Evolutionary conservation across 1,284 basidiomycete species (phyloP).

Genomic region (Malassezia sp.): DNA sequence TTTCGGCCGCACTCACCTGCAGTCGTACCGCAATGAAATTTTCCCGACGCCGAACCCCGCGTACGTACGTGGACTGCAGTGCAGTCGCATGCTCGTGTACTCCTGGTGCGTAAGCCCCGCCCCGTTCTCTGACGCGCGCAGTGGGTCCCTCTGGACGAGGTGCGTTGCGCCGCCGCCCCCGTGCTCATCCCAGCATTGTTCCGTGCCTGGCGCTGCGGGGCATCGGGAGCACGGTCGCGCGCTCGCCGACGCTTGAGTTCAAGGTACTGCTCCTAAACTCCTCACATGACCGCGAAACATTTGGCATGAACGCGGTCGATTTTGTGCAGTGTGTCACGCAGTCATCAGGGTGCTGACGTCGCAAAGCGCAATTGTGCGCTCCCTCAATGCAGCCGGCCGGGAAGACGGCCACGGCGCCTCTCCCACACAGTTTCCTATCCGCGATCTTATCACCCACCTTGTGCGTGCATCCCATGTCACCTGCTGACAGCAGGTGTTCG

Average conservation of each 20-base stretch:
- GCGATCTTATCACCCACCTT: constrained; percentile 61
- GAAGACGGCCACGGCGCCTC: no score
- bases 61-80: constrained; percentile 58
- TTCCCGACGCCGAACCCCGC: constrained; percentile 75
- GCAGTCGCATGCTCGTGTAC: constrained; percentile 68
- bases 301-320: constrained; percentile 68
- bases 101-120: constrained; percentile 57
- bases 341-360: no score
- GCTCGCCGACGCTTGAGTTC: constrained; percentile 59
- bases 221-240: constrained; percentile 67
- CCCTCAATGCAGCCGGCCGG: constrained; percentile 53
- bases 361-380: constrained; percentile 59
- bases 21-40: constrained; percentile 55
- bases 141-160: constrained; percentile 82
- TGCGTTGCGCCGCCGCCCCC: no score
- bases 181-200: no score
- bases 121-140: background rate
- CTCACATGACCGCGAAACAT: constrained; percentile 79
- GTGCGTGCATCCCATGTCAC: no score
- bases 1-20: constrained; percentile 9
- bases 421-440: constrained; percentile 19
- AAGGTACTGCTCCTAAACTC: constrained; percentile 81
- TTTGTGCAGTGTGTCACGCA: constrained; percentile 58
- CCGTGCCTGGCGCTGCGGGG: constrained; percentile 78
- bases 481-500: no score